These are phyloP conservation scores for Aspergillus bridgeri DNA, from an alignment of 495 filamentous ascomycete species.

Conservation along the genomic window DNA sequence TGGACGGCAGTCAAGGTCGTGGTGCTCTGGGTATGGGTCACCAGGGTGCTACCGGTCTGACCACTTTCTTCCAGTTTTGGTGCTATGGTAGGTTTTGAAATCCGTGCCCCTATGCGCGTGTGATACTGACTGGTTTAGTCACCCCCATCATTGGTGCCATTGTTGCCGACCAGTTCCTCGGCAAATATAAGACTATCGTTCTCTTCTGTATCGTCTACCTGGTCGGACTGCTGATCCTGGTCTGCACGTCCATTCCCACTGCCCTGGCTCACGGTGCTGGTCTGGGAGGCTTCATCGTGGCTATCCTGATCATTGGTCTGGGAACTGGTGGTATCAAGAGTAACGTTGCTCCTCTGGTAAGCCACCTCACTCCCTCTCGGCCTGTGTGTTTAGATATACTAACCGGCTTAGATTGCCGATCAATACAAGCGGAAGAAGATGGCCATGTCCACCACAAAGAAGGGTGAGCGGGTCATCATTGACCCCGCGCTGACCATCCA, in stretches of 20 bases:
- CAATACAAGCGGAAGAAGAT: constrained; percentile 67
- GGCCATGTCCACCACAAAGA: constrained; percentile 47
- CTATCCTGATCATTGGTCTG: constrained; percentile 46
- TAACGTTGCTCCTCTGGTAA: constrained; percentile 48
- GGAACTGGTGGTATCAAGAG: constrained; percentile 75
- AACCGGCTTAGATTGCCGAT: constrained; percentile 57
- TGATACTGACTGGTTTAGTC: constrained; percentile 23
- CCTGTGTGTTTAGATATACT: background rate
- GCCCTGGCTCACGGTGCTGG: constrained; percentile 45
- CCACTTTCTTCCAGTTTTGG: constrained; percentile 63
- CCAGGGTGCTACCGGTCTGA: constrained; percentile 55
- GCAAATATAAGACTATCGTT: constrained; percentile 67
- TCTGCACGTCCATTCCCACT: constrained; percentile 46
- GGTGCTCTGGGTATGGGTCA: constrained; percentile 55
- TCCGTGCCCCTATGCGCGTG: background rate
- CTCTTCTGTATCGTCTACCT: constrained; percentile 50
- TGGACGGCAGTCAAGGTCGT: constrained; percentile 43
- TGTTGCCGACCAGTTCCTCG: constrained; percentile 63
- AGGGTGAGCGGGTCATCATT: constrained; percentile 70
- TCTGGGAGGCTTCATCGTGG: constrained; percentile 46
- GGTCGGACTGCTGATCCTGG: constrained; percentile 46
- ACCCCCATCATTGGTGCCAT: constrained; percentile 58
- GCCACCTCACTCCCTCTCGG: background rate
- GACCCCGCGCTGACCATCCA: constrained; percentile 73
- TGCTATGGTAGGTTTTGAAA: constrained; percentile 41